A percentile compares a stretch with the other conserved stretches of the same genome.
These are phyloP conservation scores for Psilocybe azurescens DNA, from an alignment of 768 basidiomycete species.

Conservation along the genomic window DNA sequence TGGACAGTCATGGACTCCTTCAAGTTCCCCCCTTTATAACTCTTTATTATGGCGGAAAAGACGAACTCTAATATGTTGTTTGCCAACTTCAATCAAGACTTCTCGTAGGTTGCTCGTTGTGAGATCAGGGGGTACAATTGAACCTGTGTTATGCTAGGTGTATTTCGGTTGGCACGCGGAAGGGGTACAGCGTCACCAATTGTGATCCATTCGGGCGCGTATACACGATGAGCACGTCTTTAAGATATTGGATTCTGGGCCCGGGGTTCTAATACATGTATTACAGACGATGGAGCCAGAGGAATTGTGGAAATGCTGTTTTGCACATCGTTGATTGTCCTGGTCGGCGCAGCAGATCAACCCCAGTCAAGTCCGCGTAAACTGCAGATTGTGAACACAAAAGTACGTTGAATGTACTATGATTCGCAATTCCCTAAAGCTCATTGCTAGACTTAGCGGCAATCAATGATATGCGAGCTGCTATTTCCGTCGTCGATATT, in stretches of 20 bases:
- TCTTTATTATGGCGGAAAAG: constrained; percentile 41
- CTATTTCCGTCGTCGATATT: constrained; percentile 97
- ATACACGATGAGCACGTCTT: constrained; percentile 84
- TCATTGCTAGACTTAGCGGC: constrained; percentile 59
- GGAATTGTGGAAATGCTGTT: constrained; percentile 99
- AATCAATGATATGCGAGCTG: constrained; percentile 98
- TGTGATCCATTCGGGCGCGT: constrained; percentile 98
- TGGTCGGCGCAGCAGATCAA: constrained; percentile 95
- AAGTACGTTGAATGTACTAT: constrained; percentile 54
- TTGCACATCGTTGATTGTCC: constrained; percentile 96
- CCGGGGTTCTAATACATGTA: constrained; percentile 7
- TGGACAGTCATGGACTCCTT: neutral
- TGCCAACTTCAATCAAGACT: constrained; percentile 98
- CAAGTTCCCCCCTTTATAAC: neutral
- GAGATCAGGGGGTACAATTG: no score
- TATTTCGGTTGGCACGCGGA: constrained; percentile 92
- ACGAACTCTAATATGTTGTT: constrained; percentile 66
- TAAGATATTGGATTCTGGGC: neutral
- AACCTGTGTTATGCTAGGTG: constrained; percentile 51
- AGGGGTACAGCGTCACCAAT: constrained; percentile 97
- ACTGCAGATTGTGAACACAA: constrained; percentile 98
- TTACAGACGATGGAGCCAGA: constrained; percentile 85
- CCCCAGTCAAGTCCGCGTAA: constrained; percentile 90
- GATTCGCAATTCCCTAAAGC: constrained; percentile 1
- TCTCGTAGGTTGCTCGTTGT: constrained; percentile 57